Conservation (phyloP, 2,329 filamentous ascomycete species). For the Neonectria punicea region DNA sequence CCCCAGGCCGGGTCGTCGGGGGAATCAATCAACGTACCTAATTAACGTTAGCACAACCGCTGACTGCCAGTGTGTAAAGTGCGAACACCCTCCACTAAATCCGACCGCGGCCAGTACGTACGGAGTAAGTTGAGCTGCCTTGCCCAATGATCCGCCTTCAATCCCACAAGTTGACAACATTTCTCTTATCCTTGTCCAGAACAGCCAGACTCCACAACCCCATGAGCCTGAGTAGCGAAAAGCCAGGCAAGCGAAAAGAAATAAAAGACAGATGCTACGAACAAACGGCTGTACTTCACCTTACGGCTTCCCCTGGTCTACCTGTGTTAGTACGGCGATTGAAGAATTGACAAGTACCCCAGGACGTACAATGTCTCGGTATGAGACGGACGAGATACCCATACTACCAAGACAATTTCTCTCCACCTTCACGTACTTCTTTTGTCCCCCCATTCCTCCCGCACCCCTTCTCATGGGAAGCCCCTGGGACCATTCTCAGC, state of each 20-base stretch:
- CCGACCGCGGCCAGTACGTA: not conserved
- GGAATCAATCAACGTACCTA: no score
- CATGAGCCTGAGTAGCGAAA: not conserved
- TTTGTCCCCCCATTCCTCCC: not conserved
- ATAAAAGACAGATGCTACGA: not conserved
- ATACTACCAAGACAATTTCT: not conserved
- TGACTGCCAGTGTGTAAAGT: no score
- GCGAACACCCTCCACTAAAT: not conserved
- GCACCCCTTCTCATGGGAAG: conserved; percentile 4
- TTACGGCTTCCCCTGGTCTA: not conserved
- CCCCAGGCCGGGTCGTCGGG: no score
- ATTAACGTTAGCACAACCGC: no score
- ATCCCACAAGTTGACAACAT: conserved; percentile 3
- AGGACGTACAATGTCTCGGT: not conserved
- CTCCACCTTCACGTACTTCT: not conserved
- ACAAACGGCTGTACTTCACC: not conserved
- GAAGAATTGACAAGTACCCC: not conserved
- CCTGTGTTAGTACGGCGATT: not conserved
- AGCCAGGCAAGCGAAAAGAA: not conserved
- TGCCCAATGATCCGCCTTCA: conserved; percentile 12
- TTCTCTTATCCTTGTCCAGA: conserved; percentile 1
- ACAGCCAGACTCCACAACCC: conserved; percentile 12
- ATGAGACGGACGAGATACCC: not conserved
- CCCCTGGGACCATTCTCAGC: conserved; percentile 9
- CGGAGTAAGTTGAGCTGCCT: not conserved